phyloP scores from a whole-genome alignment of 495 filamentous ascomycete genomes.

The Podospora comata region DNA sequence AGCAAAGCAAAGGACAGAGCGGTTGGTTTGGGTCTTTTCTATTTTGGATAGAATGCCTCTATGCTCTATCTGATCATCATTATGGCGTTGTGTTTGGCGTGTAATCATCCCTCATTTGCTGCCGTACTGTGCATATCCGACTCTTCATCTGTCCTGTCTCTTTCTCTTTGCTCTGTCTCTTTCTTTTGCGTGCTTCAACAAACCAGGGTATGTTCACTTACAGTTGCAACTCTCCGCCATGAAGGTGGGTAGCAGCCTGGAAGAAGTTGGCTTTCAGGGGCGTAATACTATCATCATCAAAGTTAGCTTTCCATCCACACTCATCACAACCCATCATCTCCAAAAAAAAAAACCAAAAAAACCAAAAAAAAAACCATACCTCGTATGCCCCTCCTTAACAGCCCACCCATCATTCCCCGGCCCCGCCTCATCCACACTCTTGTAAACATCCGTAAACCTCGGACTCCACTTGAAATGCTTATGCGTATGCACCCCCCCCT shows the following conservation, averaged over 20 bases:
- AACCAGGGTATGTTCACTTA: slow-evolving; percentile 55
- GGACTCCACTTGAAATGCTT: slow-evolving; percentile 95
- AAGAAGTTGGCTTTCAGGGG: slow-evolving; percentile 90
- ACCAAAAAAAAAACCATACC: slow-evolving; percentile 57
- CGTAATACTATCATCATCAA: slow-evolving; percentile 62
- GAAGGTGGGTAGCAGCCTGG: slow-evolving; percentile 60
- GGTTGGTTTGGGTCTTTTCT: neutral
- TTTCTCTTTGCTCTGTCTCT: slow-evolving; percentile 13
- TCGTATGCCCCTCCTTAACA: slow-evolving; percentile 82
- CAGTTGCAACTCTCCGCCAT: slow-evolving; percentile 77
- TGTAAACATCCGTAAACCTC: slow-evolving; percentile 77
- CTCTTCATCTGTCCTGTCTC: neutral
- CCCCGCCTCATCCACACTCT: slow-evolving; percentile 70
- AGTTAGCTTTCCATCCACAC: slow-evolving; percentile 1
- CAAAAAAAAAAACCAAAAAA: slow-evolving; percentile 36
- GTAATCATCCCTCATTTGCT: neutral
- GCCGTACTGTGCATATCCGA: slow-evolving; percentile 9
- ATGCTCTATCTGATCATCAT: slow-evolving; percentile 25
- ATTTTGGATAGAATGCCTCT: slow-evolving; percentile 18
- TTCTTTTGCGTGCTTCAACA: slow-evolving; percentile 4
- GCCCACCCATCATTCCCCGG: slow-evolving; percentile 95
- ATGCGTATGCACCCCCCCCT: slow-evolving; percentile 52
- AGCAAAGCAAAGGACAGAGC: neutral
- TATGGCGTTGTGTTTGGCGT: slow-evolving; percentile 3
- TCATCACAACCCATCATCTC: neutral